phyloP scores from a whole-genome alignment of 768 basidiomycete genomes.

The Hysterangium stoloniferum region DNA sequence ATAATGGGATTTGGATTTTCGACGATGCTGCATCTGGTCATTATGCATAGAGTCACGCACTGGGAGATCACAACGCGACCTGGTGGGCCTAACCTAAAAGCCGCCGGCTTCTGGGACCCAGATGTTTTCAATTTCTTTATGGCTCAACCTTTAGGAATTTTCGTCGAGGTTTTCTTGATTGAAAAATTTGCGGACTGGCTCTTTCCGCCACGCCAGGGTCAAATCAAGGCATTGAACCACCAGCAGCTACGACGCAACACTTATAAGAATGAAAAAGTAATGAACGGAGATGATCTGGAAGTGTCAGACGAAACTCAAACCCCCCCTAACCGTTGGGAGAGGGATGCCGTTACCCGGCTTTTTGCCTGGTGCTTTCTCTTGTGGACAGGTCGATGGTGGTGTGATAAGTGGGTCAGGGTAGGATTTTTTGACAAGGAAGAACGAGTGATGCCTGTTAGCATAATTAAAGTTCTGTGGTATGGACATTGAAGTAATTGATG shows the following conservation, averaged over 20 bases:
- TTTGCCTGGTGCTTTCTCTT: slow-evolving; percentile 3
- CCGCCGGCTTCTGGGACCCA: background rate
- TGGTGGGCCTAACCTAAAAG: background rate
- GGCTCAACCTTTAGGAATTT: slow-evolving; percentile 3
- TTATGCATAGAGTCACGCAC: background rate
- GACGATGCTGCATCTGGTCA: background rate
- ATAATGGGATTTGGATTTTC: slow-evolving; percentile 5
- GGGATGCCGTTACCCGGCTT: background rate
- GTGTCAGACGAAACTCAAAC: background rate
- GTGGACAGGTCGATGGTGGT: slow-evolving; percentile 10
- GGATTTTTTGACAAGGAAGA: slow-evolving; percentile 1
- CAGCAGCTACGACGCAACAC: background rate
- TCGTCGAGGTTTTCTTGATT: background rate
- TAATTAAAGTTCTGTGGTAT: background rate
- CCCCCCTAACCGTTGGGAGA: background rate
- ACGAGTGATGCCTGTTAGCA: background rate
- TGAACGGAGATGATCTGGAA: background rate
- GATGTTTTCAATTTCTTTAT: background rate
- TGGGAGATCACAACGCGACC: background rate
- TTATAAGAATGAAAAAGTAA: background rate
- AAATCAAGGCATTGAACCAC: background rate
- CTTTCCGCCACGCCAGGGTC: background rate
- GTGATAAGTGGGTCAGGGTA: background rate
- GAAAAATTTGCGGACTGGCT: background rate
- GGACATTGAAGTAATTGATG: background rate